Base-by-base conservation (phyloP, 129 eudicot species). In the Centrapalus pauciflorus region DNA sequence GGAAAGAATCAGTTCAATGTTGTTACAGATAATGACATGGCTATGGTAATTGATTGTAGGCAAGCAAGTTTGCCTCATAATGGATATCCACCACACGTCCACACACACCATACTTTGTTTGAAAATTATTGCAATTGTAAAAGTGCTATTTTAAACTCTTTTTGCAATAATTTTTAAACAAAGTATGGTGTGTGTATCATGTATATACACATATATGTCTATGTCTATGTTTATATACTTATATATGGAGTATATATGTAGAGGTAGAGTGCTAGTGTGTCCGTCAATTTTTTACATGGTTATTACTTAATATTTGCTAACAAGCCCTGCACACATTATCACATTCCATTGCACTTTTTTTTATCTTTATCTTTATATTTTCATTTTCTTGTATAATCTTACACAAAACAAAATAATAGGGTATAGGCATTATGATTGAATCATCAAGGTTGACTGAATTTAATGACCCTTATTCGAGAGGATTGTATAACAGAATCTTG, bases 401-500 rank as follows among this genome's bases (percentile, higher is more conserved):
- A 2, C 9, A 28, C 37, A n/a, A 34, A 20, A 30, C 17, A 45
- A 28, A n/a, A n/a, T n/a, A n/a, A n/a, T 16, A 46, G 52, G 61
- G 67, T 59, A 25, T 43, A 13, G 48, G 60, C 24, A 34, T 6
- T 43, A 29, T 34, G 55, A 20, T 43, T 14, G n/a, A 25, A 7
- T 55, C 60, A 16, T 55, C 25, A 55, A 35, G 64, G 37, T 25
- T 68, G 55, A 17, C 29, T 46, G 20, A 35, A 32, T 34, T 32
- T n/a, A 34, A 0, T 37, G n/a, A 62, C 59, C 59, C 14, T 17
- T 25, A 16, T 26, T 73, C 29, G 34, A 10, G 43, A 73, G 19
- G 32, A 38, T 64, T 25, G 7, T 55, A 41, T 26, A 38, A 73
- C 58, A 62, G 55, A 35, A 13, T 57, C 43, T 8, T 50, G 57